A percentile compares a stretch with the other conserved stretches of the same genome.
phyloP scores from a whole-genome alignment of 768 basidiomycete species.

The Coprinopsis sp. region DNA sequence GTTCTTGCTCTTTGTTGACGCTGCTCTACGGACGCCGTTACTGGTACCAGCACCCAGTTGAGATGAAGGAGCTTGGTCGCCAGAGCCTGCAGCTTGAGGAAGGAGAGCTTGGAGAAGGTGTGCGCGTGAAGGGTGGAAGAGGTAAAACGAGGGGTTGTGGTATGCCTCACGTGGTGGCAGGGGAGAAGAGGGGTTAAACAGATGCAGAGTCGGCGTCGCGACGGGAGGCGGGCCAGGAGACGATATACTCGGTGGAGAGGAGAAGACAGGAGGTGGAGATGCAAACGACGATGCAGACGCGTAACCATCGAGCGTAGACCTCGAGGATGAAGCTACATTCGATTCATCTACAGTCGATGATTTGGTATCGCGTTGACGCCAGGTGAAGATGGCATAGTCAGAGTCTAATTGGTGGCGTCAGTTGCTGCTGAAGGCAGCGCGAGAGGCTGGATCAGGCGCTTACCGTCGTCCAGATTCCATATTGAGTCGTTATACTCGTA shows the following conservation, averaged over 20 bases:
- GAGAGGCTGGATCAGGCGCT: conserved; percentile 14
- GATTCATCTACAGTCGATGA: no score
- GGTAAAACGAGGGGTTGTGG: conserved; percentile 65
- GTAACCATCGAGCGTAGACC: conserved; percentile 14
- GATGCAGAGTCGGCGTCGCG: conserved; percentile 50
- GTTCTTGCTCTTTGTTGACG: conserved; percentile 32
- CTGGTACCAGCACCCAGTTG: conserved; percentile 27
- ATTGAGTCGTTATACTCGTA: conserved; percentile 76
- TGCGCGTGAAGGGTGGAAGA: conserved; percentile 48
- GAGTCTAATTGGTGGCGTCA: conserved; percentile 44
- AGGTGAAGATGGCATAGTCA: conserved; percentile 83
- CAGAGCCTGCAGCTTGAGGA: conserved; percentile 24
- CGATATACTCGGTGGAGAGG: no score
- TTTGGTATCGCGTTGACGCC: conserved; percentile 55
- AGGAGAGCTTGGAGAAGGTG: conserved; percentile 18
- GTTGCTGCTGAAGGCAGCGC: background rate
- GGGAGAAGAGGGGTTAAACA: conserved; percentile 55
- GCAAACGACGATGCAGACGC: no score
- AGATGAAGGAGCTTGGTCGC: conserved; percentile 33
- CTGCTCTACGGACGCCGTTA: conserved; percentile 14
- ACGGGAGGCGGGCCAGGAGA: no score
- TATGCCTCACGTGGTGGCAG: conserved; percentile 63
- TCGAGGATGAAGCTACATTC: conserved; percentile 26
- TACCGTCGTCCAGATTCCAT: conserved; percentile 91
- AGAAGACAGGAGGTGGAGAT: no score